Base-by-base conservation (phyloP, 345 rosid genomes). In the Populus alba region DNA sequence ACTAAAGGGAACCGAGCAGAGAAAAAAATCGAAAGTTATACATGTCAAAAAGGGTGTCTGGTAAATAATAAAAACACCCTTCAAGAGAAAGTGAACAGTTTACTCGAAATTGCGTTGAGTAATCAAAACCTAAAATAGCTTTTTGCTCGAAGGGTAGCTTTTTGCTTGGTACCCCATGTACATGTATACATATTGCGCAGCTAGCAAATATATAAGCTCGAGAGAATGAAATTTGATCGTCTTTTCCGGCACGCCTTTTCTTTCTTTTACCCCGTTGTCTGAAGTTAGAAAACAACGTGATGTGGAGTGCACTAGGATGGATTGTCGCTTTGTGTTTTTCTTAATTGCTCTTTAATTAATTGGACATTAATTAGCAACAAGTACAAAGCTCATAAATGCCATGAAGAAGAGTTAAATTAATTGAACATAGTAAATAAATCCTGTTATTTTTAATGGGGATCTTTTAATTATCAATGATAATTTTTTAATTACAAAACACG, bases 291-390 rank as follows among this genome's bases (percentile, higher is more conserved):
- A 74, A 62, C 18, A 27, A 43, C 0, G 29, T 25, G 38, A 66
- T 13, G 78, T 66, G 78, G 78, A 75, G 3, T 66, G 63, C 77
- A 65, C 78, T 66, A 20, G 20, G 5, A 55, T 17, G 61, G 61
- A 22, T n/a, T 23, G 59, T 22, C 27, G 39, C n/a, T 20, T 16
- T 39, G 4, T n/a, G 17, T 5, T 27, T 16, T 70, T 22, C 20
- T 17, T 67, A 35, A 59, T 73, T 22, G 37, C 76, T 59, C 76
- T 35, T 73, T 38, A 55, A 8, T 55, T 55, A 5, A 51, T 51
- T 18, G 3, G 57, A 51, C 57, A 18, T 29, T 23, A 23, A 37
- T 37, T 38, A 39, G 0, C 6, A 59, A 59, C 12, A 11, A n/a
- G 4, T 1, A 41, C 45, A 41, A 0, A n/a, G 12, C 29, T 59